Evolutionary conservation across 176 grass and related monocot species (phyloP).

Genomic region (Poa annua): DNA sequence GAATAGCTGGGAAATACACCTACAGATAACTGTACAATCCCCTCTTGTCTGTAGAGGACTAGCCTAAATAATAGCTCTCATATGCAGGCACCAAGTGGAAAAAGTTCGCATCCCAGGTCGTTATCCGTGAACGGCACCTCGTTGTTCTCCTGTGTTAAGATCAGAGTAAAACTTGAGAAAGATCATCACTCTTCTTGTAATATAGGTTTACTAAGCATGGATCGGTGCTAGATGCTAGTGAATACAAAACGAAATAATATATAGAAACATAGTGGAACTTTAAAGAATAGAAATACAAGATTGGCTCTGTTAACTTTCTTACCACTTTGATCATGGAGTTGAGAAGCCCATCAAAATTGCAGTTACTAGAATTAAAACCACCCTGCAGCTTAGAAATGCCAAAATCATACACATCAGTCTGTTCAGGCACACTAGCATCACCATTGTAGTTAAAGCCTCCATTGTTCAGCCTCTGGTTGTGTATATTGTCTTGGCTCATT

Average conservation of each 20-base stretch:
- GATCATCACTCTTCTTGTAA: too few species aligned
- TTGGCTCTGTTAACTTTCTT: slow-evolving; percentile 28
- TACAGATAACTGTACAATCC: slow-evolving; percentile 34
- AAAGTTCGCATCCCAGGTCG: slow-evolving; percentile 80
- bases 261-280: background rate
- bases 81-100: slow-evolving; percentile 85
- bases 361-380: slow-evolving; percentile 62
- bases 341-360: slow-evolving; percentile 74
- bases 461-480: slow-evolving; percentile 50
- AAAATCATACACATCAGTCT: slow-evolving; percentile 36
- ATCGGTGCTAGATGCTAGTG: background rate
- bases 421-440: slow-evolving; percentile 42
- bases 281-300: background rate
- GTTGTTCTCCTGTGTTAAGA: slow-evolving; percentile 11
- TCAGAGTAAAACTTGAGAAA: background rate
- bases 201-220: background rate
- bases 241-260: background rate
- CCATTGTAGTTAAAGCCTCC: slow-evolving; percentile 49
- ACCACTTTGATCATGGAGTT: slow-evolving; percentile 94
- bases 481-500: slow-evolving; percentile 48
- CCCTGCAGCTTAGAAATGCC: slow-evolving; percentile 57
- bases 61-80: slow-evolving; percentile 49
- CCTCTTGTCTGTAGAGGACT: background rate
- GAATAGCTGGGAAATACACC: slow-evolving; percentile 14
- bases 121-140: slow-evolving; percentile 52